These are phyloP conservation scores for Magnaporthiopsis incrustans DNA, from an alignment of 2,329 filamentous ascomycete genomes.

Conservation along the genomic window DNA sequence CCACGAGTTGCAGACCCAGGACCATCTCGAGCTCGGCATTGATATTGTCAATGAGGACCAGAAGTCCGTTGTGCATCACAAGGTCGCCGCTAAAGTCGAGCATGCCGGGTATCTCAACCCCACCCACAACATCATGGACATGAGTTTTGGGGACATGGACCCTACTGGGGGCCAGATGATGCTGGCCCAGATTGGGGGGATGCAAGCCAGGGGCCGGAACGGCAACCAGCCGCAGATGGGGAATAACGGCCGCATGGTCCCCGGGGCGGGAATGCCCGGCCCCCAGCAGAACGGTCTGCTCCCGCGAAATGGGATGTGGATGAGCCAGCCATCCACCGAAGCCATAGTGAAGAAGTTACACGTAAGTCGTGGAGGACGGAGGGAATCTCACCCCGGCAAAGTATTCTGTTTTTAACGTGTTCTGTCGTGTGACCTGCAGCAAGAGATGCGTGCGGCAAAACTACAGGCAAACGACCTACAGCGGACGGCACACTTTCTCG, in stretches of 20 bases:
- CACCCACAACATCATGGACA: slow-evolving; percentile 70
- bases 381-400: slow-evolving; percentile 14
- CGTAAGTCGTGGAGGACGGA: slow-evolving; percentile 43
- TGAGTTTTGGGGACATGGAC: slow-evolving; percentile 89
- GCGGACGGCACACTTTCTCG: slow-evolving; percentile 75
- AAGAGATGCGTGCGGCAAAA: slow-evolving; percentile 83
- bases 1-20: slow-evolving; percentile 83
- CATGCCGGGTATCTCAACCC: slow-evolving; percentile 78
- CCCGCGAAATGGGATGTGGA: slow-evolving; percentile 76
- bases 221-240: slow-evolving; percentile 58
- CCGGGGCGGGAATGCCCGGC: slow-evolving; percentile 36
- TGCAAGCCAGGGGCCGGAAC: slow-evolving; percentile 63
- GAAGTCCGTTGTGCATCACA: slow-evolving; percentile 97
- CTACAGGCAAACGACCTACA: slow-evolving; percentile 81
- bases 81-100: slow-evolving; percentile 93
- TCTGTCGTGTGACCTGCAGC: slow-evolving; percentile 36
- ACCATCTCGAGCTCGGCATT: slow-evolving; percentile 90
- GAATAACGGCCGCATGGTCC: slow-evolving; percentile 54
- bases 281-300: slow-evolving; percentile 50
- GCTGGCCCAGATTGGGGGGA: slow-evolving; percentile 53
- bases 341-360: slow-evolving; percentile 85
- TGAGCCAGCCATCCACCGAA: slow-evolving; percentile 85
- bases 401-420: neutral
- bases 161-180: slow-evolving; percentile 68
- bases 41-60: slow-evolving; percentile 99